Evolutionary conservation across 495 filamentous ascomycete species (phyloP), one percentile per base, ranked within the genome.

Genomic region (Podospora comata): DNA sequence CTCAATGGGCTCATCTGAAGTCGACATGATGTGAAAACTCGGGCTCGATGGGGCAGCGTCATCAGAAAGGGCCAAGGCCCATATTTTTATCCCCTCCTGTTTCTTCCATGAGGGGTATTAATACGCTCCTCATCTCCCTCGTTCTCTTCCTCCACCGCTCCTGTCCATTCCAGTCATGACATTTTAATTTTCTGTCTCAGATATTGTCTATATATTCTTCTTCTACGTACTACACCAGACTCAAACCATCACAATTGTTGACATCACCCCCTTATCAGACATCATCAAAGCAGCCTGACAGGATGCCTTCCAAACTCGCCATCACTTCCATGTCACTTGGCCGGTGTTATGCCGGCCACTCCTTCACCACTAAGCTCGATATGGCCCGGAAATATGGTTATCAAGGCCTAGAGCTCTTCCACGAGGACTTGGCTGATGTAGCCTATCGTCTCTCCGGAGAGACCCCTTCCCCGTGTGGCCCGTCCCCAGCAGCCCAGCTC

Each of bases 241-340:
- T 18, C 11, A 13, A n/a, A 16, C 5, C 16, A 2, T 63, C 13
- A 26, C 19, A n/a, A 19, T 28, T 39, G 11, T 23, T 19, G 16
- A 34, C 32, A 16, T 20, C 2, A 57, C 48, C 15, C 15, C 15
- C 28, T 2, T 23, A 64, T 2, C 20, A 19, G 26, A 5, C 6
- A 26, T 9, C 19, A 4, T 20, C 23, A 19, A 44, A 39, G 34
- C 6, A 39, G 34, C 34, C 0, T 39, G 6, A 48, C 54, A 71
- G 62, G 6, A 79, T 82, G 80, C 71, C 77, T 48, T 79, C 68
- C 69, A 82, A 75, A 53, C 70, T 83, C 67, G 86, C 79, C 20
- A 90, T 91, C 64, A 85, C 86, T 20, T 91, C 90, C 62, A 91
- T 92, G 85, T 91, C 90, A 28, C 84, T 93, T 3, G 90, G 90